Evolutionary conservation across 495 filamentous ascomycete genomes (phyloP).

Genomic region (Bacidia gigantensis): DNA sequence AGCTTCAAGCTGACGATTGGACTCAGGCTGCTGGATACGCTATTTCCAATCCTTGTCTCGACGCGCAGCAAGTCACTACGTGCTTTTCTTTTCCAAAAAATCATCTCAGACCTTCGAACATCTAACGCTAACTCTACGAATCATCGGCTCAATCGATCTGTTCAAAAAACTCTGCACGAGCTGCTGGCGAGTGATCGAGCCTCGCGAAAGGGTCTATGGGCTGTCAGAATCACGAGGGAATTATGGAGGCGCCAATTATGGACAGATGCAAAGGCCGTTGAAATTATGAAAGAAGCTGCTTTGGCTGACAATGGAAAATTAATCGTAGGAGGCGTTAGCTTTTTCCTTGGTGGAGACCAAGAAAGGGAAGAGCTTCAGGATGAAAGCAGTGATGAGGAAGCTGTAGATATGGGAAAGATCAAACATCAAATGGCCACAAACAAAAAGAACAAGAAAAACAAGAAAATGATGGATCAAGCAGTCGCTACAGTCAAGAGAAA

Average conservation of each 20-base stretch:
- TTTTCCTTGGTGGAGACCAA: constrained; percentile 91
- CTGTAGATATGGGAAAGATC: constrained; percentile 62
- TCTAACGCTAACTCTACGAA: constrained; percentile 76
- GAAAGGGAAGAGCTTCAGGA: constrained; percentile 86
- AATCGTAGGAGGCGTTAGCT: constrained; percentile 68
- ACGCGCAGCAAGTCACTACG: constrained; percentile 82
- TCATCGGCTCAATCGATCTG: constrained; percentile 80
- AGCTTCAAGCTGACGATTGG: background rate
- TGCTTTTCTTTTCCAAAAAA: constrained; percentile 74
- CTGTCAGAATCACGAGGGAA: constrained; percentile 77
- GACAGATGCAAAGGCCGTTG: constrained; percentile 76
- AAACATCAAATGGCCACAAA: constrained; percentile 80
- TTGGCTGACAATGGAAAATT: constrained; percentile 82
- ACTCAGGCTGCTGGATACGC: constrained; percentile 57
- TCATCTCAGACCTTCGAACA: constrained; percentile 74
- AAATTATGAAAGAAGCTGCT: constrained; percentile 85
- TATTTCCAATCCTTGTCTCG: constrained; percentile 80
- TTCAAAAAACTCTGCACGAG: constrained; percentile 86
- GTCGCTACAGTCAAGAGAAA: constrained; percentile 62
- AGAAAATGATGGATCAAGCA: constrained; percentile 63
- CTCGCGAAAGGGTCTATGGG: constrained; percentile 82
- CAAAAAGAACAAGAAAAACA: constrained; percentile 87
- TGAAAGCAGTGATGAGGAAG: constrained; percentile 70
- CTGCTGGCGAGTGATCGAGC: constrained; percentile 72
- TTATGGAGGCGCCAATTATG: constrained; percentile 82